Evolutionary conservation across 2,329 filamentous ascomycete species (phyloP), one percentile per base, ranked within the genome.

Genomic region (Botrytis galanthina): DNA sequence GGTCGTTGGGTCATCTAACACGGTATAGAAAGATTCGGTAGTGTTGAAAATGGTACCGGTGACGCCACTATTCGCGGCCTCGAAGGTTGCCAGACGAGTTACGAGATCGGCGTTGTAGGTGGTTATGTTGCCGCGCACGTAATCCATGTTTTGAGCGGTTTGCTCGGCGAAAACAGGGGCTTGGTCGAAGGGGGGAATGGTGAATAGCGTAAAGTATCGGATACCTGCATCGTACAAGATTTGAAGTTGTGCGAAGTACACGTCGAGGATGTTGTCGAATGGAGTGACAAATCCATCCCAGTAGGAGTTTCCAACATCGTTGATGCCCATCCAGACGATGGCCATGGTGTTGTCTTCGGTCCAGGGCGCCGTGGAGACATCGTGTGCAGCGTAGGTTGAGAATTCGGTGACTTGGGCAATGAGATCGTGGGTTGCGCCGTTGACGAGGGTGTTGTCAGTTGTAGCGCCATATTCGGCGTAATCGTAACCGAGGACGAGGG

Each of bases 401-500:
- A 71, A 71, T 42, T 71, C 69, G 7, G 26, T 63, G 6, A 63
- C 69, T 39, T 63, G 69, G 7, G 69, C 37, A 12, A 71, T 42
- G 44, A 71, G 59, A 71, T 71, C 69, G 18, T 71, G 22, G 29
- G 59, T 71, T 2, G 59, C 59, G 10, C 69, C 69, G 2, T 32
- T 63, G 2, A 63, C 69, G 7, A 71, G 57, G 20, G 22, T 42
- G 14, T 71, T 71, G 26, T 71, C 69, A 3, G 69, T 71, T 1
- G 69, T 63, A 4, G 69, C 69, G 32, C 69, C 69, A 20, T 71
- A 71, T 63, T 71, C 69, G 26, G 69, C 69, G 26, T 59, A 71
- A 42, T 71, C 44, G 26, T 37, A 71, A 16, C 57, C 69, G 22
- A 71, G 69, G 26, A 63, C 35, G 10, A 71, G 59, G 32, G 57